These are phyloP conservation scores for Volvariella surrecta DNA, from an alignment of 1,284 basidiomycete genomes.

Conservation along the genomic window DNA sequence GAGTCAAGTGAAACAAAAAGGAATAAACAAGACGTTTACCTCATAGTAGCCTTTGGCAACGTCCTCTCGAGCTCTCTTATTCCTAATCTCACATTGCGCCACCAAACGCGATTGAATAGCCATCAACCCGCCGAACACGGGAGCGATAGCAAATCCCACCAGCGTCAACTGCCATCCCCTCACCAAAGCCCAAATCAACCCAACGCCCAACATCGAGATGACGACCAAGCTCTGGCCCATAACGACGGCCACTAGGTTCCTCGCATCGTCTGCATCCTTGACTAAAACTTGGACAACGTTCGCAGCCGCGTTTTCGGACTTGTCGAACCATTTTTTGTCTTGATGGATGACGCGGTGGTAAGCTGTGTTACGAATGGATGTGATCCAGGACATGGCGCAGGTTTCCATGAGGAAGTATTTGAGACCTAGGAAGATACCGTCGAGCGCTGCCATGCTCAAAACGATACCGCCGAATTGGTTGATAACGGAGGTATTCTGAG, in stretches of 20 bases:
- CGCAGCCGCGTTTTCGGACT: slow-evolving; percentile 50
- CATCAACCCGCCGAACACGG: slow-evolving; percentile 75
- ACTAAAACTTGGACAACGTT: slow-evolving; percentile 74
- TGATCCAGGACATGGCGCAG: slow-evolving; percentile 72
- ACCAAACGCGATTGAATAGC: slow-evolving; percentile 65
- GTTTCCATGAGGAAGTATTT: slow-evolving; percentile 78
- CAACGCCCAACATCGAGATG: slow-evolving; percentile 72
- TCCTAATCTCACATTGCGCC: slow-evolving; percentile 65
- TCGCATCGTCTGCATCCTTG: slow-evolving; percentile 90
- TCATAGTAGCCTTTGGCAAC: slow-evolving; percentile 85
- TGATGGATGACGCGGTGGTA: slow-evolving; percentile 66
- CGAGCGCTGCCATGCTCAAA: slow-evolving; percentile 64
- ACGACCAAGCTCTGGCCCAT: slow-evolving; percentile 71
- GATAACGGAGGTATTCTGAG: slow-evolving; percentile 52
- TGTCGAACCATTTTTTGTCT: slow-evolving; percentile 90
- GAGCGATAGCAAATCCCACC: slow-evolving; percentile 81
- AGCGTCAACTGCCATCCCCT: slow-evolving; percentile 92
- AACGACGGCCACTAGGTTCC: slow-evolving; percentile 70
- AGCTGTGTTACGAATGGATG: slow-evolving; percentile 50
- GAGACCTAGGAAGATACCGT: slow-evolving; percentile 66
- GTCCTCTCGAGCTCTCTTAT: slow-evolving; percentile 80
- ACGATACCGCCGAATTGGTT: slow-evolving; percentile 63
- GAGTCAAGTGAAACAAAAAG: slow-evolving; percentile 7
- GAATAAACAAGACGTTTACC: slow-evolving; percentile 31
- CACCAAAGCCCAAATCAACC: slow-evolving; percentile 82